Percentiles rank a stretch among this genome's conserved stretches.
These are phyloP conservation scores for Argentina anserina DNA, from an alignment of 306 rosid genomes.

Conservation along the genomic window DNA sequence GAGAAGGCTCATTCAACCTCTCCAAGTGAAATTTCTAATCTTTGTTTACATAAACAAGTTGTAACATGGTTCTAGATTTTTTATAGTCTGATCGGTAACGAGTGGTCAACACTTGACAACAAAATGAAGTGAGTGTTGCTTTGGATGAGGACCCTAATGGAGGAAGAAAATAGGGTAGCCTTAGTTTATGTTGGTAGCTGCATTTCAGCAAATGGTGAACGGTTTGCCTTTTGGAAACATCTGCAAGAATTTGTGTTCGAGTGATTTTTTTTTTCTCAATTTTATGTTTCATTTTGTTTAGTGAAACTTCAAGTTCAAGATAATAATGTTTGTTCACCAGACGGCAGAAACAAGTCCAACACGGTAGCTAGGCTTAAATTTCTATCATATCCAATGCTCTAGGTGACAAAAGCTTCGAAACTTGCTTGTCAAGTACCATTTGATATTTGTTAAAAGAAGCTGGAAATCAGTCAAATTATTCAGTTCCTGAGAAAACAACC, in stretches of 20 bases:
- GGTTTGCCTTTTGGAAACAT: neutral
- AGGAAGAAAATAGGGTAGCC: neutral
- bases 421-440: constrained; percentile 5
- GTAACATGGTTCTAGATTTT: too few species aligned
- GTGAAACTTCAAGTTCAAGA: neutral
- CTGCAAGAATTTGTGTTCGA: neutral
- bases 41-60: too few species aligned
- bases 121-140: neutral
- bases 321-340: neutral
- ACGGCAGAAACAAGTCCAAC: constrained; percentile 2
- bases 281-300: neutral
- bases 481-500: neutral
- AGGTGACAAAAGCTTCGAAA: neutral
- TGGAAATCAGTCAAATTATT: constrained; percentile 10
- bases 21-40: too few species aligned
- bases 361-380: neutral
- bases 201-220: neutral
- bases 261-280: too few species aligned
- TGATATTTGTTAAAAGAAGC: neutral
- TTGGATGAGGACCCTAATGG: neutral
- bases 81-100: too few species aligned
- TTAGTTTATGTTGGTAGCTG: neutral
- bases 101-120: neutral
- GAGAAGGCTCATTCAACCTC: too few species aligned
- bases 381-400: neutral